Evolutionary conservation across 1,139 yeast genomes (phyloP).

Genomic region (Petasospora fabianii): DNA sequence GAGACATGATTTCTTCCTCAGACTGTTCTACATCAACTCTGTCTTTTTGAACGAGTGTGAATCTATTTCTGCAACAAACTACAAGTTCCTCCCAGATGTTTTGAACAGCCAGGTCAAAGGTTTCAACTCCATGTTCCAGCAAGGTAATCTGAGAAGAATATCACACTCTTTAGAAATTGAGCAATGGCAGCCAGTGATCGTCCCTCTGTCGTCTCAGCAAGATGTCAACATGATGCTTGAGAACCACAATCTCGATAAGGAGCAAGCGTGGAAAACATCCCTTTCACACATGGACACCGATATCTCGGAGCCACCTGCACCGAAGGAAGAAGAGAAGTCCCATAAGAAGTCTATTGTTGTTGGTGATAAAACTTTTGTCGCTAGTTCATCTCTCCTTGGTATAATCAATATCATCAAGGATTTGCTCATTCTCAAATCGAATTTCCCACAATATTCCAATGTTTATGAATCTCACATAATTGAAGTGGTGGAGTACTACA

Average conservation of each 20-base stretch:
- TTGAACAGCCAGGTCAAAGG: slow-evolving; percentile 63
- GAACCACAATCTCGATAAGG: slow-evolving; percentile 46
- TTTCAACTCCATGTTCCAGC: slow-evolving; percentile 57
- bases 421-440: slow-evolving; percentile 27
- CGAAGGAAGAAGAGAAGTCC: slow-evolving; percentile 24
- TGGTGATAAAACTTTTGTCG: slow-evolving; percentile 39
- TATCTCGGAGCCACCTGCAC: slow-evolving; percentile 1
- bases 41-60: slow-evolving; percentile 83
- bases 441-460: slow-evolving; percentile 19
- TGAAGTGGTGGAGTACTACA: slow-evolving; percentile 30
- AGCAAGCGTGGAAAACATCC: slow-evolving; percentile 22
- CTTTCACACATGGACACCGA: slow-evolving; percentile 7
- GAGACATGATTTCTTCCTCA: slow-evolving; percentile 52
- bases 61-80: slow-evolving; percentile 67
- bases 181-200: slow-evolving; percentile 70
- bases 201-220: slow-evolving; percentile 46
- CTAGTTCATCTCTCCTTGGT: slow-evolving; percentile 33
- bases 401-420: slow-evolving; percentile 30
- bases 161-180: slow-evolving; percentile 59
- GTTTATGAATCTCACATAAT: slow-evolving; percentile 29
- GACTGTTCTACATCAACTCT: slow-evolving; percentile 63
- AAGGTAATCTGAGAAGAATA: slow-evolving; percentile 41
- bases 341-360: slow-evolving; percentile 39
- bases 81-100: slow-evolving; percentile 61
- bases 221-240: slow-evolving; percentile 53